Evolutionary conservation across 2,329 filamentous ascomycete genomes (phyloP), one percentile per base, ranked within the genome.

Genomic region (Periconia sp.): DNA sequence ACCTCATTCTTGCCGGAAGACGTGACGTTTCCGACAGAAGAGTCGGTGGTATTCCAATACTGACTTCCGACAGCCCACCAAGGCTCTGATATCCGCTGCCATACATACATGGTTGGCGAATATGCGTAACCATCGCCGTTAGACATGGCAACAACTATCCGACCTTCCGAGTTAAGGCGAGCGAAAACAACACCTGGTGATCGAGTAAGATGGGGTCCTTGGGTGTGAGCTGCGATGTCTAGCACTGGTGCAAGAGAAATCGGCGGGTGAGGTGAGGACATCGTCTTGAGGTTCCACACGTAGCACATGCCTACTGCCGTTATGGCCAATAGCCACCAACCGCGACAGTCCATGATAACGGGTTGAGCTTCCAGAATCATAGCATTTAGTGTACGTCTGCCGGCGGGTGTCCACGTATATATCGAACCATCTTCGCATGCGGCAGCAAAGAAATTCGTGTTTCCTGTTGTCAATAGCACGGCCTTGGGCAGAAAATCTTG

Each of bases 11-110:
- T 57, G 25, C 52, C 46, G 1, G 84, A 86, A 2, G 88, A 84
- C 53, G 90, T 85, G 25, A 96, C 72, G 36, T 91, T 88, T 34
- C 88, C 86, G 39, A 96, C 84, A 0, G 91, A 91, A 2, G 90
- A 91, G 61, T 96, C 94, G 39, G 91, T 95, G 1, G 91, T 95
- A 70, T 99, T 97, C 95, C 94, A 99, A 69, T 99, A 99, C 66
- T 99, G 94, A 57, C 89, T 95, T 13, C 92, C 92, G 0, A 97
- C 91, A 0, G 92, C 92, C 91, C 94, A 99, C 94, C 94, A 99
- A 2, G 89, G 82, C 66, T 99, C 95, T 2, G 91, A 95, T n/a
- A 99, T 78, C 8, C 92, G 85, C 70, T 97, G 92, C 94, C 94
- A 99, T 6, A 85, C 83, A 69, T 85, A 92, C 86, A 99, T 88